Evolutionary conservation across 345 rosid genomes (phyloP), one percentile per base, ranked within the genome.

Genomic region (Schrenkiella parvula): DNA sequence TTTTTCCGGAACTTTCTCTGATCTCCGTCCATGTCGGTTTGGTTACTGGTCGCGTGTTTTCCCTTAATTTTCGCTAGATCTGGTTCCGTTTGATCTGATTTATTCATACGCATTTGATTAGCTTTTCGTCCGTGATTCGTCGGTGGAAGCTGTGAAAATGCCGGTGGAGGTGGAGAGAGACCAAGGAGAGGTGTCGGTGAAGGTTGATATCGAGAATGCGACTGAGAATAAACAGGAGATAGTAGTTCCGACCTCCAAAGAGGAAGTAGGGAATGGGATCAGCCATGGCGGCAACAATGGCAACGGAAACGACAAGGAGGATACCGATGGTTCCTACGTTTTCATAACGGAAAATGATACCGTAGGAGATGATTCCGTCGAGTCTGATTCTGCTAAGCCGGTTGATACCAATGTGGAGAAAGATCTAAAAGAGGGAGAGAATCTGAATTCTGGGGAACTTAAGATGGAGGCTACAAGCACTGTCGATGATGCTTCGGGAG

Each of bases 81-180:
- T 71, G 63, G 44, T 17, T 66, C 42, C 41, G 47, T 71, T 48
- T 77, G 80, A 71, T 77, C 77, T 71, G 68, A 71, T 32, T 21
- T 52, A 22, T 48, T 23, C 42, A 0, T 42, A 22, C 55, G 68
- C 48, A 4, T 75, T 50, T 75, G 10, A 13, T 58, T 58, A 35
- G 67, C 46, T 29, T 48, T n/a, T 7, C 35, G 42, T 52, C 42
- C 69, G 31, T 69, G 65, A 63, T 70, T 48, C 60, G 66, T 68
- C 73, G 64, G 79, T 74, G 79, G 56, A 66, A 77, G 68, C 41
- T 53, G 66, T 9, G 57, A 75, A 61, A 72, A 88, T 88, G 93
- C 75, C 82, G 74, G 83, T 77, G 73, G 93, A 84, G 77, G 81
- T 73, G 26, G 84, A 78, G 63, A 78, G 62, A 59, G 82, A 74